Conservation (phyloP, 169 alveolate genomes). For the Plasmodium sp. region DNA sequence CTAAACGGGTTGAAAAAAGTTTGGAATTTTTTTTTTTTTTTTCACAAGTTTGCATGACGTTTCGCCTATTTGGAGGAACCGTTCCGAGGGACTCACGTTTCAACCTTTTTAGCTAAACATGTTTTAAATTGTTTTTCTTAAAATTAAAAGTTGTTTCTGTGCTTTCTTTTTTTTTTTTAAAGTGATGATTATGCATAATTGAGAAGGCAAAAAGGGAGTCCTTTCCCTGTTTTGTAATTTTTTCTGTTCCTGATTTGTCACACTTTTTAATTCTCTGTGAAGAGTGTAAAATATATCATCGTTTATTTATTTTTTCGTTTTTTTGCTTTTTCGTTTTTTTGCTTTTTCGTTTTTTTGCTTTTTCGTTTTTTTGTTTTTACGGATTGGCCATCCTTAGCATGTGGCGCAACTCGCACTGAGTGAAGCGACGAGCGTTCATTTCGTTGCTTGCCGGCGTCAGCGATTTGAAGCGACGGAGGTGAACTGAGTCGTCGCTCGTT, state of each 20-base stretch:
- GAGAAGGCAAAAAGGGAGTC: background rate
- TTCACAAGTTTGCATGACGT: background rate
- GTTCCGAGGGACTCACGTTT: background rate
- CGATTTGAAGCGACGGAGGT: background rate
- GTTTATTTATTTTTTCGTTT: no score
- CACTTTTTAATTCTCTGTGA: background rate
- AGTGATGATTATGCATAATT: background rate
- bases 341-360: background rate
- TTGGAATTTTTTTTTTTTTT: background rate
- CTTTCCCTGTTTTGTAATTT: background rate
- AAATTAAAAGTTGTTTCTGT: background rate
- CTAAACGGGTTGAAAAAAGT: background rate
- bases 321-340: background rate
- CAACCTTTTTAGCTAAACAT: background rate
- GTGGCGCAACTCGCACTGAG: background rate
- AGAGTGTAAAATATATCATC: background rate
- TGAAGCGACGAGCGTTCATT: background rate
- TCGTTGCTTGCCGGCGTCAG: background rate
- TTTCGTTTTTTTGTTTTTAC: background rate
- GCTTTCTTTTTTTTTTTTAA: background rate
- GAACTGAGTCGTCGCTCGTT: background rate
- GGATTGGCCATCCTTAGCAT: background rate
- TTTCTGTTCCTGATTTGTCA: background rate
- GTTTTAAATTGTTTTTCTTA: background rate
- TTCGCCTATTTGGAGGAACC: background rate